Evolutionary conservation across 352 stramenopile species (phyloP), one percentile per base, ranked within the genome.

Genomic region (Phytophthora pseudosyringae): DNA sequence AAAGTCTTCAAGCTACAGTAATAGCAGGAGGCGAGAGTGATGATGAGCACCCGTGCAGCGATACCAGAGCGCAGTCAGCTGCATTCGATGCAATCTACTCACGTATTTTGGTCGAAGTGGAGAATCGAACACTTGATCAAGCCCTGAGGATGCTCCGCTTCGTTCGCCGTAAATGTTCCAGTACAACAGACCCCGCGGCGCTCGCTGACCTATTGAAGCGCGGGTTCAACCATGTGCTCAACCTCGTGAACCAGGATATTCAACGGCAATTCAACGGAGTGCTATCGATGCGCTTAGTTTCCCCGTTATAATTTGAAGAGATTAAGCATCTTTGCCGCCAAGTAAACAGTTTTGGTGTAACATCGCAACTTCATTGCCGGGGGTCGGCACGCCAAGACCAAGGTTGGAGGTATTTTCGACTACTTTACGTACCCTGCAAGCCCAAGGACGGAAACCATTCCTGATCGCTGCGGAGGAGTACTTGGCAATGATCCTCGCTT

Each of bases 1-100:
- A 70, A 1, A 64, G 45, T 48, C 61, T 78, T 48, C 32, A 69
- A 51, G 15, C 12, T 31, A 33, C 33, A 28, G 6, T 32, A 6
- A 5, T 57, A 3, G 21, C 25, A 50, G 8, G 36, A 50, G 8
- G 36, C 11, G 38, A 50, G 21, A 62, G 18, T 15, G 40, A 67
- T 8, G 44, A 53, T 2, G 38, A 56, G 16, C 15, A 49, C 8
- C 13, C 28, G 0, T n/a, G 3, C 11, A 33, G 15, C 26, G 45
- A 12, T 16, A 44, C 40, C 18, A 43, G n/a, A 40, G 16, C 48
- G 25, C 56, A 66, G 10, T 64, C 52, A 25, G 49, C 67, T 33
- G 75, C 71, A 9, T 93, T 94, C 31, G 84, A 94, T 64, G 69
- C 84, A 13, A 87, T 94, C 21, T 91, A 91, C 64, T 87, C 77